Base-by-base conservation (phyloP, 345 rosid genomes). In the Lepidium didymum region DNA sequence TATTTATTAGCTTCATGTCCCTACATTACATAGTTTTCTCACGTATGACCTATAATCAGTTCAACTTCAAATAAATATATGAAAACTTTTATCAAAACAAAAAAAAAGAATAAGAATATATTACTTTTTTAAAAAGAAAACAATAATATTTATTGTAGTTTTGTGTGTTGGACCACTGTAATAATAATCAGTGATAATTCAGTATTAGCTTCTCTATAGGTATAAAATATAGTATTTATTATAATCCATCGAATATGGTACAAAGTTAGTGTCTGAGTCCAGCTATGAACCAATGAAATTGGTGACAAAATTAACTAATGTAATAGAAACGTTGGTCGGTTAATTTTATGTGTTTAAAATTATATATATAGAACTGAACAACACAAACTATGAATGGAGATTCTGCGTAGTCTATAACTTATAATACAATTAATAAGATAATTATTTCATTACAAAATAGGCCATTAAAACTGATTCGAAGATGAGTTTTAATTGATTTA, bases 131-230 rank as follows among this genome's bases (percentile, higher is more conserved):
- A 27, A 13, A 29, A 10, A 2, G n/a, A 35, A 29, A 47, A 4
- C 0, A 23, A 18, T 13, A 41, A 2, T 5, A 18, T 13, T 14
- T 60, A 50, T 19, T 59, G 34, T 69, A 40, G 45, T 14, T 23
- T 64, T 27, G 49, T 40, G 21, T n/a, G 33, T 34, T 19, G 75
- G 69, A 71, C 75, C 68, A 71, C 69, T 23, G 69, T 70, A 42
- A 70, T 41, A 40, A 69, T 51, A 70, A 70, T n/a, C 44, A 50
- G 33, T 38, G 31, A 38, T 50, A 59, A 49, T 59, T 31, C 34
- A 59, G 35, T 60, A 19, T 31, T 27, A 21, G 31, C 61, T 41
- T 31, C 49, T 49, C 27, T 60, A 29, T 49, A 58, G 27, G 1
- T 10, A 38, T 27, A 33, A 56, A 54, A 13, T 43, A 14, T 31